phyloP scores from a whole-genome alignment of 768 basidiomycete genomes.

The Chalciporus sphaerocephalus region DNA sequence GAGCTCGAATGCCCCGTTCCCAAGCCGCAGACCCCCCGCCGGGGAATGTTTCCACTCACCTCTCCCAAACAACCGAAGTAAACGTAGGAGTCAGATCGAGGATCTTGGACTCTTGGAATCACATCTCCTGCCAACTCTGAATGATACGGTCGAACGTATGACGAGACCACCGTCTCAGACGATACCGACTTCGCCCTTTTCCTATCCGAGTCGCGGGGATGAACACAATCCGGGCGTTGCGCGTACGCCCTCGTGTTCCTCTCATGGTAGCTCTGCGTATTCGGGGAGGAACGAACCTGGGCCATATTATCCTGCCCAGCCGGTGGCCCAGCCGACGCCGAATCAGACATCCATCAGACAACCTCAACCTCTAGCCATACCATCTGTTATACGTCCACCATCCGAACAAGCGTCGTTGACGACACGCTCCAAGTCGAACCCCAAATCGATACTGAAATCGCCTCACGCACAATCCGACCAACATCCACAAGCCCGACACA shows the following conservation, averaged over 20 bases:
- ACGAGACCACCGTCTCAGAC: constrained; percentile 47
- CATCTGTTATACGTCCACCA: constrained; percentile 5
- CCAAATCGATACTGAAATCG: constrained; percentile 31
- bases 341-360: constrained; percentile 9
- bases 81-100: constrained; percentile 40
- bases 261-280: constrained; percentile 14
- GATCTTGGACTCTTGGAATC: constrained; percentile 60
- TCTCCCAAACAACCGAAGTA: constrained; percentile 6
- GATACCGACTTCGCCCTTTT: constrained; percentile 9
- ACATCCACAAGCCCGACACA: constrained; percentile 11
- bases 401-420: constrained; percentile 10
- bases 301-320: neutral
- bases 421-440: constrained; percentile 21
- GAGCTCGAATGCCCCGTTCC: constrained; percentile 15
- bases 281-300: constrained; percentile 8
- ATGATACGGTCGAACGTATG: constrained; percentile 73
- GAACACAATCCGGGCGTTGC: constrained; percentile 5
- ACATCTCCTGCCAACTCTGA: constrained; percentile 62
- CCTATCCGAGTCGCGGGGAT: neutral
- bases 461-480: constrained; percentile 18
- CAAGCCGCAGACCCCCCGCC: neutral
- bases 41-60: constrained; percentile 12
- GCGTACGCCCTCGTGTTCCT: constrained; percentile 19
- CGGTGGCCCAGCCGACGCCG: neutral
- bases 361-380: constrained; percentile 6